Evolutionary conservation across 108 stramenopile species (phyloP).

Genomic region (Licmophora abbreviata): DNA sequence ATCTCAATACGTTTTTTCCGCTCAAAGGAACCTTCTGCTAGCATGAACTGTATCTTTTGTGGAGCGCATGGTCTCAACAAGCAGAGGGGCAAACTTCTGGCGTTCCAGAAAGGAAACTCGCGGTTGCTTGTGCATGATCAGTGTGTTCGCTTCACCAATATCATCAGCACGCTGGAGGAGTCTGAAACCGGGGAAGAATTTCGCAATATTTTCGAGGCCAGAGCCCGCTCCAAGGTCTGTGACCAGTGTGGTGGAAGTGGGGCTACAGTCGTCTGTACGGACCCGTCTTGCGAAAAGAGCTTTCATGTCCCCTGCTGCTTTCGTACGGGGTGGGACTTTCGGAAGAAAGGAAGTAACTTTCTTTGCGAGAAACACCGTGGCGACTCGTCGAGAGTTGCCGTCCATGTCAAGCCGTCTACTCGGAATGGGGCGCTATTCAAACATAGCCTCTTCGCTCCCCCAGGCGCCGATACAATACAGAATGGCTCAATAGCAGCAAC

Average conservation of each 20-base stretch:
- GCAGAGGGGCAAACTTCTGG: conserved; percentile 22
- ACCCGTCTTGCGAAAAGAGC: conserved; percentile 8
- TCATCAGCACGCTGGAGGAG: conserved; percentile 20
- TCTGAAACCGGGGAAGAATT: conserved; percentile 25
- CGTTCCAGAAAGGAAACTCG: conserved; percentile 18
- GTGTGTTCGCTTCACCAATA: conserved; percentile 31
- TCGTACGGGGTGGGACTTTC: conserved; percentile 24
- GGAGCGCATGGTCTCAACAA: neutral
- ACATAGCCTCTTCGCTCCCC: too few species aligned
- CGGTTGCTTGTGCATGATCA: conserved; percentile 20
- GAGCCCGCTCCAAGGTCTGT: conserved; percentile 14
- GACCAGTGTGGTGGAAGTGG: conserved; percentile 12
- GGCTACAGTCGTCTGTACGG: conserved; percentile 26
- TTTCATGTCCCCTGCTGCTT: conserved; percentile 29
- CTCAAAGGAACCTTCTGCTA: conserved; percentile 9
- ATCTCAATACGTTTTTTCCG: conserved; percentile 29
- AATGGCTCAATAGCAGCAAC: too few species aligned
- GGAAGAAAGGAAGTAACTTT: conserved; percentile 20
- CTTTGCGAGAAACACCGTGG: conserved; percentile 18
- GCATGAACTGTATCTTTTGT: conserved; percentile 21
- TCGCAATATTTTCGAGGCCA: conserved; percentile 31
- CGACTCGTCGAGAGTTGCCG: too few species aligned
- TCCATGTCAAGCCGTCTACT: too few species aligned
- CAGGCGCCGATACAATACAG: too few species aligned
- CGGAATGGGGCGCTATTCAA: too few species aligned